Percentiles rank a stretch among this genome's conserved stretches.
Conservation (phyloP, 176 grass and related monocot species). For the Eleusine indica region DNA sequence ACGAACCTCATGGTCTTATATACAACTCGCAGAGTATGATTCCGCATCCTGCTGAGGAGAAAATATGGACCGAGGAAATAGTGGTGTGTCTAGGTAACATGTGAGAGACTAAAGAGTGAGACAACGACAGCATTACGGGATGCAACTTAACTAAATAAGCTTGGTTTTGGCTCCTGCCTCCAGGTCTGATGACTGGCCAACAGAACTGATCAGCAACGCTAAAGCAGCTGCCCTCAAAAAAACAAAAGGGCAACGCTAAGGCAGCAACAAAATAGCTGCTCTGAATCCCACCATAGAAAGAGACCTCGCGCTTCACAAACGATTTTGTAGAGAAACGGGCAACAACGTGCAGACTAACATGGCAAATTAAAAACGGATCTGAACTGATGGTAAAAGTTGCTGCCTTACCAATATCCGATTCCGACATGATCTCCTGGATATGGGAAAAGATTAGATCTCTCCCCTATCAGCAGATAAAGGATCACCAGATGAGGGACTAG, state of each 20-base stretch:
- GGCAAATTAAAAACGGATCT: neutral
- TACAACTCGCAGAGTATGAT: neutral
- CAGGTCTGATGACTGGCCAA: neutral
- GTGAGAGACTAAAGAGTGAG: neutral
- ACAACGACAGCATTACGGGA: neutral
- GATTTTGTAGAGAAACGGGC: neutral
- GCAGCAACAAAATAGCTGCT: neutral
- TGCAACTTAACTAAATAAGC: neutral
- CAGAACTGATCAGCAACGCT: neutral
- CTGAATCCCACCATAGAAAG: neutral
- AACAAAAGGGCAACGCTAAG: neutral
- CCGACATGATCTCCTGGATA: neutral
- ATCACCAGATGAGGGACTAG: neutral
- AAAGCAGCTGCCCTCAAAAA: too few relatives aligned
- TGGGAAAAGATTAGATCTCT: neutral
- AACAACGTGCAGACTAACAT: neutral
- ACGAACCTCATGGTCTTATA: neutral
- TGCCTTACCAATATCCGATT: neutral
- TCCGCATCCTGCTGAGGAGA: neutral
- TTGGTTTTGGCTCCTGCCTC: neutral
- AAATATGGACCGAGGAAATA: neutral
- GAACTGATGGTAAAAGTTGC: neutral
- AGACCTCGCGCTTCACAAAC: neutral
- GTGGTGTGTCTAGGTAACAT: neutral
- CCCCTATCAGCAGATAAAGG: neutral